Evolutionary conservation across 139 green algal genomes (phyloP).

Genomic region (Astrephomene gubernaculifera): DNA sequence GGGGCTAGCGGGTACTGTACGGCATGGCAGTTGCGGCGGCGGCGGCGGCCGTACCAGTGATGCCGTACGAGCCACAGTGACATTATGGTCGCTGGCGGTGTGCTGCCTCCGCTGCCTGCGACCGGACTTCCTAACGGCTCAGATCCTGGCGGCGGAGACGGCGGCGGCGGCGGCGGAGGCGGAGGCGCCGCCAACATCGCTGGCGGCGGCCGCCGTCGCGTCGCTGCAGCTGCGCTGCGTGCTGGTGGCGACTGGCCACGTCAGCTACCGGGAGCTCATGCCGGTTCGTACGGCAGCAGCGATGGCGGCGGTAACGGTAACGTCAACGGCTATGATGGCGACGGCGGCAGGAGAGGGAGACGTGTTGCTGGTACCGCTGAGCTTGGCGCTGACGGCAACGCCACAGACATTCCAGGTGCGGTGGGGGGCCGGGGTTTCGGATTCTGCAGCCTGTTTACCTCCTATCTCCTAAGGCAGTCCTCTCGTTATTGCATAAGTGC

Average conservation of each 20-base stretch:
- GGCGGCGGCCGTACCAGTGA: no score
- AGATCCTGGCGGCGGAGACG: not conserved
- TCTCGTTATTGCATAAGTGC: not conserved
- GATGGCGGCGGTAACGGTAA: not conserved
- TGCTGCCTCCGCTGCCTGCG: constrained; percentile 11
- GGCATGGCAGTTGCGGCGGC: no score
- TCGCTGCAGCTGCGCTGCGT: constrained; percentile 39
- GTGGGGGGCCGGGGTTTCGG: not conserved
- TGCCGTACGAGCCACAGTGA: not conserved
- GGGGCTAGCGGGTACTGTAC: no score
- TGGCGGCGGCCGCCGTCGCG: not conserved
- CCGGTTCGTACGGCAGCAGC: not conserved
- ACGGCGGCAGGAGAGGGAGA: not conserved
- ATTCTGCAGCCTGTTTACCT: not conserved
- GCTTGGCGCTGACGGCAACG: constrained; percentile 14
- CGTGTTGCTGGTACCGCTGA: constrained; percentile 16
- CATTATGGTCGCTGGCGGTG: constrained; percentile 31
- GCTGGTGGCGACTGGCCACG: constrained; percentile 21
- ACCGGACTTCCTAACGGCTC: constrained; percentile 24
- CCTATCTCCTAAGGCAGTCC: not conserved
- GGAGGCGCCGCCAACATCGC: not conserved
- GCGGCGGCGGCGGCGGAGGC: not conserved
- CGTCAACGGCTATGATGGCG: not conserved
- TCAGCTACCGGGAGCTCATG: constrained; percentile 40
- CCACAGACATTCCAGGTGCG: constrained; percentile 40